These are phyloP conservation scores for Aspergillus eucalypticola DNA, from an alignment of 2,329 filamentous ascomycete genomes.

Conservation along the genomic window DNA sequence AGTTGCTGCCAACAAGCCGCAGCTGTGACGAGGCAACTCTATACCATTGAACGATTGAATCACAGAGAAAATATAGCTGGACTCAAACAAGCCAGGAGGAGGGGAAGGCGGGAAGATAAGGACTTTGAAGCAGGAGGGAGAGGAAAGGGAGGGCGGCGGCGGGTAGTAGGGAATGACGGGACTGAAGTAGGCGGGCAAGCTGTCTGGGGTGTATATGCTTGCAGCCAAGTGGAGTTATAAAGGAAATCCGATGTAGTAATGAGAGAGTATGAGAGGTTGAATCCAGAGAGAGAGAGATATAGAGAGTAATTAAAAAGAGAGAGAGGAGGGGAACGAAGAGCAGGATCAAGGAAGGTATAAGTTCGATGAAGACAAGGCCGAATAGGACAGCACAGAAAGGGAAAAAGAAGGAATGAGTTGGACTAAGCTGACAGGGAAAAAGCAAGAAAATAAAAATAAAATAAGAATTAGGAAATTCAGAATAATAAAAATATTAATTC, in stretches of 20 bases:
- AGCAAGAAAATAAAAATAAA: slow-evolving; percentile 15
- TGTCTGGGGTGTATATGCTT: slow-evolving; percentile 17
- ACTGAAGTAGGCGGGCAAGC: slow-evolving; percentile 14
- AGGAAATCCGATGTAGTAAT: slow-evolving; percentile 12
- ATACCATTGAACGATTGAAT: slow-evolving; percentile 16
- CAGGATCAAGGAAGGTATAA: slow-evolving; percentile 19
- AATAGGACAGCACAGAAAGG: slow-evolving; percentile 21
- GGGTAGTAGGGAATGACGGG: slow-evolving; percentile 12
- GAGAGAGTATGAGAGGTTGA: slow-evolving; percentile 7
- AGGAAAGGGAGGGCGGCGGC: slow-evolving; percentile 5
- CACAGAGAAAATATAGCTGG: slow-evolving; percentile 3
- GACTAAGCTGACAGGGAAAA: slow-evolving; percentile 21
- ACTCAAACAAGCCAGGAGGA: slow-evolving; percentile 2
- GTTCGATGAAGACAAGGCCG: slow-evolving; percentile 22
- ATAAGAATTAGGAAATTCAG: no score
- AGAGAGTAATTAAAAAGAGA: not conserved
- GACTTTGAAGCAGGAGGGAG: slow-evolving; percentile 8
- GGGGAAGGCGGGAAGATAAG: slow-evolving; percentile 8
- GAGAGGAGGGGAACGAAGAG: slow-evolving; percentile 1
- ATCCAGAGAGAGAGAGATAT: no score
- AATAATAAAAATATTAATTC: slow-evolving; percentile 9
- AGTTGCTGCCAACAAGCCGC: slow-evolving; percentile 12
- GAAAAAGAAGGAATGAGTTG: slow-evolving; percentile 19
- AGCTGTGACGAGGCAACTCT: slow-evolving; percentile 4
- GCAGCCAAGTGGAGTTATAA: slow-evolving; percentile 14